Evolutionary conservation across 83 land plant genomes (phyloP).

Genomic region (Diphasiastrum complanatum): DNA sequence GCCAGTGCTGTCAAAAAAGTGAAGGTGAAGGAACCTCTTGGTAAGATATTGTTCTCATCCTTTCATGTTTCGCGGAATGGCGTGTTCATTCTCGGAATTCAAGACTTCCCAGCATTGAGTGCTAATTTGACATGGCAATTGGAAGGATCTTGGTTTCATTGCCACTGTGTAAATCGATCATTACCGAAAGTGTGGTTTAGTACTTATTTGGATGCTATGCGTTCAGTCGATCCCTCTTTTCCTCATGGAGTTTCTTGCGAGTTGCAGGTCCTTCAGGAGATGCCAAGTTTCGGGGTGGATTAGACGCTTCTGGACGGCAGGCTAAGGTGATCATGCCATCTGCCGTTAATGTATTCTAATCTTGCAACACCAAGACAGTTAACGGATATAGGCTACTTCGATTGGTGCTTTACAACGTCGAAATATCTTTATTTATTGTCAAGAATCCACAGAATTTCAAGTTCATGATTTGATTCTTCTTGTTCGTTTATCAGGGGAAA

Average conservation of each 20-base stretch:
- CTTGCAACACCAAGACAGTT: too few relatives aligned
- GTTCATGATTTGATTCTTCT: background rate
- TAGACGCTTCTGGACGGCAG: constrained; percentile 75
- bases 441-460: too few relatives aligned
- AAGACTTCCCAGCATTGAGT: background rate
- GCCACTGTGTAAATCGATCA: background rate
- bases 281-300: constrained; percentile 43
- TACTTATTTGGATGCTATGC: background rate
- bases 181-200: too few relatives aligned
- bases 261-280: constrained; percentile 73
- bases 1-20: constrained; percentile 69
- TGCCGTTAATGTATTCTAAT: background rate
- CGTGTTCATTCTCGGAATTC: background rate
- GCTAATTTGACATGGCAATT: background rate
- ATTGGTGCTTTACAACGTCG: too few relatives aligned
- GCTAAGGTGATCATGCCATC: constrained; percentile 34
- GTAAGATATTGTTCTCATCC: constrained; percentile 21
- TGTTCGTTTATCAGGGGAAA: constrained; percentile 55
- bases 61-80: background rate
- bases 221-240: background rate
- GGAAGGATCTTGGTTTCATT: background rate
- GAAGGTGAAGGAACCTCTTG: constrained; percentile 49
- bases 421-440: too few relatives aligned
- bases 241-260: background rate
- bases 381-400: too few relatives aligned